phyloP scores from a whole-genome alignment of 2,329 filamentous ascomycete species.

The Tetracladium maxilliforme region DNA sequence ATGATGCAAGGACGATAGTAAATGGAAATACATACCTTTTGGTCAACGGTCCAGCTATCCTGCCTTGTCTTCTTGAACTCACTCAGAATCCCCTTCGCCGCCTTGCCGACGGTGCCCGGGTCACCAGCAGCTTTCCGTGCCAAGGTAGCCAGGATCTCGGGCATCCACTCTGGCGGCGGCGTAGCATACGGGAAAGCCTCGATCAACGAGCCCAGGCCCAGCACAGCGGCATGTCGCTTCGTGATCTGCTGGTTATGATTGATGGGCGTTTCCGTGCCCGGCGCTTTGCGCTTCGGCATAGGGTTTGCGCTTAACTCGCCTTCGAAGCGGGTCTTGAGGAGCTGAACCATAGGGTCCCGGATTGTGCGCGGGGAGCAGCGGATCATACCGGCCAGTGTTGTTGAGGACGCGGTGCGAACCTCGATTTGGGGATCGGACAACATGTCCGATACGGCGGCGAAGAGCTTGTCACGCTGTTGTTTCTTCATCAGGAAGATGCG shows the following conservation, averaged over 20 bases:
- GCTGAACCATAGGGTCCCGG: conserved; percentile 61
- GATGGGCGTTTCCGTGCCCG: conserved; percentile 54
- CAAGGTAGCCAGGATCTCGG: conserved; percentile 74
- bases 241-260: conserved; percentile 66
- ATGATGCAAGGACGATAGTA: conserved; percentile 8
- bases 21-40: conserved; percentile 55
- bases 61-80: conserved; percentile 99
- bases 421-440: conserved; percentile 83
- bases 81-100: conserved; percentile 82
- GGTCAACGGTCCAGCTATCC: conserved; percentile 95
- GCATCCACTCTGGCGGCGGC: conserved; percentile 86
- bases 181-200: conserved; percentile 95
- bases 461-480: conserved; percentile 63
- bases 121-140: conserved; percentile 79
- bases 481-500: conserved; percentile 75
- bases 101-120: conserved; percentile 84
- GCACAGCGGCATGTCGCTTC: conserved; percentile 73
- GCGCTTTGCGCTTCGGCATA: conserved; percentile 58
- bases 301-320: conserved; percentile 68
- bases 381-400: conserved; percentile 93
- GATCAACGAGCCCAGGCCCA: conserved; percentile 80
- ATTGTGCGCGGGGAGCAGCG: conserved; percentile 77
- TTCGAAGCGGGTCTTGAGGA: conserved; percentile 69
- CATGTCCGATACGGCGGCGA: conserved; percentile 92
- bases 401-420: conserved; percentile 82